Evolutionary conservation across 1,139 yeast genomes (phyloP), one percentile per base, ranked within the genome.

Genomic region (Scheffersomyces illinoinensis): DNA sequence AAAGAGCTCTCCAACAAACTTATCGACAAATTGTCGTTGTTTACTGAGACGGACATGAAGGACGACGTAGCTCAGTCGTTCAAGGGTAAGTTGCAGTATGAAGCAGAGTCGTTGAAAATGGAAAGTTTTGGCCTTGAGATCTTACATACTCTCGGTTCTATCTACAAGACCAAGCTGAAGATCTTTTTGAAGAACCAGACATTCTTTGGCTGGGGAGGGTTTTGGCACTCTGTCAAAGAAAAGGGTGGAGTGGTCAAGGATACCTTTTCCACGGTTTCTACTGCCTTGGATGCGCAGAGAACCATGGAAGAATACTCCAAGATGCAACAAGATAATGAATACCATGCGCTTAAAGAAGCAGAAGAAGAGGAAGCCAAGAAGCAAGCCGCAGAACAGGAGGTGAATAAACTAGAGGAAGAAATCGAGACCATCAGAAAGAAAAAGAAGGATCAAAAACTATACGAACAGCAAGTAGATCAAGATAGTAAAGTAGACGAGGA

Each of bases 111-210:
- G 54, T 83, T 95, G 62, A 93, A 93, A 71, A 88, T 92, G 90
- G 98, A 93, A 74, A 91, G 97, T 56, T 95, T 93, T 76, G 98
- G 98, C 8, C 78, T 93, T 56, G 97, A 93, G 71, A 89, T 93
- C 54, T 82, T 95, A 59, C 98, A 93, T 70, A 84, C 97, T 0
- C 86, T 93, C 59, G 98, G 98, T 19, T 78, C 83, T 50, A 86
- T 91, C 8, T 93, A 93, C 73, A 81, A 82, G 64, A 82, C 89
- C 65, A 92, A 92, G 68, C 85, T 93, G 46, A 82, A 76, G 65
- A 85, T 84, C 24, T 82, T 84, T 61, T 71, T 85, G 59, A 84
- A 84, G 66, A 82, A 83, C 56, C 97, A 91, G 68, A 70, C 74
- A 8, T 85, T 90, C 62, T 81, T 91, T 65, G 96, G 96, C 1